These are phyloP conservation scores for Neonectria hederae DNA, from an alignment of 2,329 filamentous ascomycete species.

Conservation along the genomic window DNA sequence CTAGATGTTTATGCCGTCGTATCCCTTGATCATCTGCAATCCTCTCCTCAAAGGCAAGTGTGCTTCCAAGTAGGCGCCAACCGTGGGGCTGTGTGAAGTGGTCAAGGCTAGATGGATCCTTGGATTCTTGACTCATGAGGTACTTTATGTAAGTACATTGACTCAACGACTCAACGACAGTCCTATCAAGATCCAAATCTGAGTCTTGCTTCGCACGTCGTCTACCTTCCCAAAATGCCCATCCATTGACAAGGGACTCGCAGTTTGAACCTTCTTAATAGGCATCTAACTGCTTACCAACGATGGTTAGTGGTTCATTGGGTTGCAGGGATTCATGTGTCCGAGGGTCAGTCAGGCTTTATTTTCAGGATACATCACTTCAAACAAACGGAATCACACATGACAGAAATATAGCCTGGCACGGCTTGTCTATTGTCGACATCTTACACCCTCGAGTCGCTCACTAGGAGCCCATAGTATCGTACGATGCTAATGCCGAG, in stretches of 20 bases:
- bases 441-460: constrained; percentile 23
- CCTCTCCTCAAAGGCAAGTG: background rate
- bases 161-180: too few relatives aligned
- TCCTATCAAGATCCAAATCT: background rate
- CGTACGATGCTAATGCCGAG: constrained; percentile 26
- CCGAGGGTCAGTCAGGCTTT: background rate
- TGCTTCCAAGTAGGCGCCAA: background rate
- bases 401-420: constrained; percentile 20
- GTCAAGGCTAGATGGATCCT: background rate
- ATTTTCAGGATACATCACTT: background rate
- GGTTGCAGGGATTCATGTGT: background rate
- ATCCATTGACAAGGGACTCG: background rate
- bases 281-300: background rate
- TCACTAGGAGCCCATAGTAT: constrained; percentile 24
- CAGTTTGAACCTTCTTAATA: background rate
- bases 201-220: background rate
- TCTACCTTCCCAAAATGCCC: background rate
- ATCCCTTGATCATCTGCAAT: background rate
- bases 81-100: background rate
- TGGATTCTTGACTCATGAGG: background rate
- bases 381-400: background rate
- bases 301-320: too few relatives aligned
- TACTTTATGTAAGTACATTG: background rate
- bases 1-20: background rate
- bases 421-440: constrained; percentile 29